Conservation (phyloP, 495 filamentous ascomycete species). For the Aspergillus avenaceus region DNA sequence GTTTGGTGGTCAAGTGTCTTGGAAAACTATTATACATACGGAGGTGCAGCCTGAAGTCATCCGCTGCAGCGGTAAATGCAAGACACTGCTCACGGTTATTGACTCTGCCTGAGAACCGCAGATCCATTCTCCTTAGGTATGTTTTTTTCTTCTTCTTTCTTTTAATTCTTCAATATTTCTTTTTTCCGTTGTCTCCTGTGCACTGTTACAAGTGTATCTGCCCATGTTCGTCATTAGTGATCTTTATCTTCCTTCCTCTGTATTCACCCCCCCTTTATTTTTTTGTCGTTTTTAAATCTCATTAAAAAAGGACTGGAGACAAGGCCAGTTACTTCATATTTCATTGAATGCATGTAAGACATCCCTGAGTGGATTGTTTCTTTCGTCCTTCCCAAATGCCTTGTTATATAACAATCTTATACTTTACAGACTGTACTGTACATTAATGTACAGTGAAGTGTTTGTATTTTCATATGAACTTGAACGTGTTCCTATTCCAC, state of each 20-base stretch:
- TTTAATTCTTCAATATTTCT: neutral
- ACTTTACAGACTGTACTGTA: neutral
- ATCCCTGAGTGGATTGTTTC: neutral
- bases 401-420: neutral
- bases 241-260: neutral
- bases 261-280: too few relatives aligned
- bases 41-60: slow-evolving; percentile 12
- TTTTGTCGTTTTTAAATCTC: too few relatives aligned
- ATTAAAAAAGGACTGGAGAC: neutral
- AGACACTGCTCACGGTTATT: slow-evolving; percentile 9
- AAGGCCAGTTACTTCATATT: neutral
- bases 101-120: neutral
- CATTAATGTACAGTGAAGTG: neutral
- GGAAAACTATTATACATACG: slow-evolving; percentile 12
- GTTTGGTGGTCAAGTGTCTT: slow-evolving; percentile 10
- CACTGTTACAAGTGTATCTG: neutral
- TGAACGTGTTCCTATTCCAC: neutral
- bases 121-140: neutral
- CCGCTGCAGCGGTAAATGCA: slow-evolving; percentile 18
- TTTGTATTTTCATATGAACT: neutral
- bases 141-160: neutral
- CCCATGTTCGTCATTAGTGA: neutral
- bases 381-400: neutral
- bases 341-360: neutral
- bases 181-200: neutral